Conservation (phyloP, 2,329 filamentous ascomycete species). For the Ramichloridium luteum region DNA sequence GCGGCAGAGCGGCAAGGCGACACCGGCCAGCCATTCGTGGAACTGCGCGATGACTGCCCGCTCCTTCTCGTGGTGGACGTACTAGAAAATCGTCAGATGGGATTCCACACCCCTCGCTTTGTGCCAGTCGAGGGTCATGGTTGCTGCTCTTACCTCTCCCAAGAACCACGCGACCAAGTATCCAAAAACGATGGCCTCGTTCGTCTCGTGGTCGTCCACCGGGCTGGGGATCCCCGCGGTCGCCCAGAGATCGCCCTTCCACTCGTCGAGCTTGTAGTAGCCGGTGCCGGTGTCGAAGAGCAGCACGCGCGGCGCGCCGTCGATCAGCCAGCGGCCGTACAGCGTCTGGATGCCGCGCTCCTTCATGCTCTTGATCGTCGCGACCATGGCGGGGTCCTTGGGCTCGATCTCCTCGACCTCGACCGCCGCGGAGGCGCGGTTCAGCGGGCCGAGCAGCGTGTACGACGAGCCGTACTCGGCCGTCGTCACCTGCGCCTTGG, state of each 20-base stretch:
- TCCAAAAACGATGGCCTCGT: conserved; percentile 93
- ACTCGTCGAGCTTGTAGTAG: conserved; percentile 84
- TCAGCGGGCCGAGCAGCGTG: conserved; percentile 86
- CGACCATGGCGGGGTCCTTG: conserved; percentile 62
- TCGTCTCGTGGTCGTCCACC: conserved; percentile 83
- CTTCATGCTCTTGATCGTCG: conserved; percentile 84
- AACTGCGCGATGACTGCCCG: conserved; percentile 94
- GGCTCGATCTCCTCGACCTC: conserved; percentile 92
- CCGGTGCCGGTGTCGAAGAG: conserved; percentile 92
- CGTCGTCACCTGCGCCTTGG: conserved; percentile 93
- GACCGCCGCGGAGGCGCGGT: conserved; percentile 85
- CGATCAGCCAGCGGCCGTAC: conserved; percentile 95
- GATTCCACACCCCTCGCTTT: background rate
- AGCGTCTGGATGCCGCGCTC: conserved; percentile 80
- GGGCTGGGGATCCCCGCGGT: conserved; percentile 87
- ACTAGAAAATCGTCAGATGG: conserved; percentile 42
- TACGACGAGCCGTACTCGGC: conserved; percentile 98
- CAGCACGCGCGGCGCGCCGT: conserved; percentile 84
- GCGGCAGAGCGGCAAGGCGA: conserved; percentile 81
- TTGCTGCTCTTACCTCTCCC: conserved; percentile 59
- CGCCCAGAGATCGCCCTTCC: conserved; percentile 94
- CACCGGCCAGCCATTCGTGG: conserved; percentile 96
- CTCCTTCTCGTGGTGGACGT: conserved; percentile 82
- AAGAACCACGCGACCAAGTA: conserved; percentile 97
- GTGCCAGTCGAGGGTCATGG: background rate